Base-by-base conservation (phyloP, 2,329 filamentous ascomycete species). In the Coniochaeta sp. region DNA sequence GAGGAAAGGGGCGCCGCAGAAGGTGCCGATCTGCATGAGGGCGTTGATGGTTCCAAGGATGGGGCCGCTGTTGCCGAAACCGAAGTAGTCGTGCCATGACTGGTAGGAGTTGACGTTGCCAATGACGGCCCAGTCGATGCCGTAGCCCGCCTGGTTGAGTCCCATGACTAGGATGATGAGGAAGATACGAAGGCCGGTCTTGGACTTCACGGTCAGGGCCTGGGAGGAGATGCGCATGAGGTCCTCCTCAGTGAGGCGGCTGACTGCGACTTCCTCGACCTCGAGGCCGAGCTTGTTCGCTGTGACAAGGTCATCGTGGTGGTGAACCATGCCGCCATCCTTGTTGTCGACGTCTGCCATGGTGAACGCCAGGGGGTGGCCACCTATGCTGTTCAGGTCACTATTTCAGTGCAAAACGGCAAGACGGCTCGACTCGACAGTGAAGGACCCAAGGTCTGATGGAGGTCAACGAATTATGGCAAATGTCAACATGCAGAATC, bases 91-190 rank as follows among this genome's bases (percentile, higher is more conserved):
- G 53, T 75, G 73, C 70, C 72, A 76, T 28, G 63, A 56, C 6
- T 64, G 52, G 42, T 68, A 65, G 9, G 71, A 63, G 52, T 76
- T 75, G 53, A 76, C 73, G 33, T 71, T 69, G 33, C 67, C 61
- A 33, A 77, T 76, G 26, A 77, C 72, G 24, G 70, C 70, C 74
- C 74, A 77, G 55, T 76, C 73, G 35, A 77, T 67, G 54, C 73
- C 73, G 54, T 69, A 75, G 8, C 71, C 72, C 40, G 71, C 71
- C 57, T 74, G 70, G 51, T 75, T 74, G 55, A 71, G 75, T 30
- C 71, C 72, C 61, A 72, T 71, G 14, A 76, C 67, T 46, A 70
- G 56, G 64, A 76, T 70, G 51, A 76, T 69, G 27, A 69, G 57
- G 24, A 61, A 60, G 16, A 77, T 63, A 6, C 71, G 65, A 38